phyloP scores from a whole-genome alignment of 176 grass and related monocot species.

The Oryza rufipogon region DNA sequence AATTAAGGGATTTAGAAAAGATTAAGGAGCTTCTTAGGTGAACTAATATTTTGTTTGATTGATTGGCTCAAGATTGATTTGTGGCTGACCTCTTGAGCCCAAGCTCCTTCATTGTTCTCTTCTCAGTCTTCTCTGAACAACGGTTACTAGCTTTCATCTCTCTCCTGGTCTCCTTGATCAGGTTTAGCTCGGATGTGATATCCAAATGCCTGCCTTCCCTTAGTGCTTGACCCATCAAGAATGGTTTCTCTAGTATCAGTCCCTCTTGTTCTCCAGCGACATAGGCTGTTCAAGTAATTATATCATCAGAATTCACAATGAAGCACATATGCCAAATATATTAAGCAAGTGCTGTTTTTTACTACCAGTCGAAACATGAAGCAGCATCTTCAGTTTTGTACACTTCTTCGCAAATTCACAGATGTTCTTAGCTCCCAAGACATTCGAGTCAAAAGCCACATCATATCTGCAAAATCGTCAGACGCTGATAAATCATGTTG shows the following conservation, averaged over 20 bases:
- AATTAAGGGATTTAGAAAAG: too few relatives aligned
- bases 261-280: slow-evolving; percentile 49
- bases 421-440: slow-evolving; percentile 54
- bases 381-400: slow-evolving; percentile 56
- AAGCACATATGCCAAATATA: neutral
- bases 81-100: slow-evolving; percentile 51
- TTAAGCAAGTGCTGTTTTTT: neutral
- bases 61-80: neutral
- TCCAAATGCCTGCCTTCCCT: slow-evolving; percentile 41
- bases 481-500: neutral
- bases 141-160: neutral
- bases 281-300: slow-evolving; percentile 43
- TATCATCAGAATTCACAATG: neutral
- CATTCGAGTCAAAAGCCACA: slow-evolving; percentile 54
- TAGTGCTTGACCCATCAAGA: slow-evolving; percentile 50
- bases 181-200: slow-evolving; percentile 42
- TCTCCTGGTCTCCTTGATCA: slow-evolving; percentile 51
- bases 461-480: slow-evolving; percentile 49
- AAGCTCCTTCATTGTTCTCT: slow-evolving; percentile 55
- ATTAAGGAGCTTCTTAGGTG: too few relatives aligned
- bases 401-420: slow-evolving; percentile 62
- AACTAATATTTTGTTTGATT: too few relatives aligned
- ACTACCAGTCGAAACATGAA: slow-evolving; percentile 76
- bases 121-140: slow-evolving; percentile 19
- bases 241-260: slow-evolving; percentile 48